Evolutionary conservation across 805 yeast species (phyloP).

Genomic region (Naumovozyma baii): DNA sequence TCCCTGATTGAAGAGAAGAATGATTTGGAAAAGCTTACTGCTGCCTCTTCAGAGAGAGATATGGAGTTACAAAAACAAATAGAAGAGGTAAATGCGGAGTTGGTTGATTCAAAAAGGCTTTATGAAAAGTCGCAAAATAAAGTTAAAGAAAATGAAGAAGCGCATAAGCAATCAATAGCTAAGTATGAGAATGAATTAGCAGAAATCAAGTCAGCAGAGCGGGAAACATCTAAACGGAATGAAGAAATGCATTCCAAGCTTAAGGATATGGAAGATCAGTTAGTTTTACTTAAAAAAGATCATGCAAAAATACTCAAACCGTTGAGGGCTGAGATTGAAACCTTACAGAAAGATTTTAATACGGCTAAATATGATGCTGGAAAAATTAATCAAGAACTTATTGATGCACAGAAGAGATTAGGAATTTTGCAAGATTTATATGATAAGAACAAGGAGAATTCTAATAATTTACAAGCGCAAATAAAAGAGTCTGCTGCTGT

Average conservation of each 20-base stretch:
- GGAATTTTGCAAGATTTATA: neutral
- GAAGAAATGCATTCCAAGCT: neutral
- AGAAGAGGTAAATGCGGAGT: neutral
- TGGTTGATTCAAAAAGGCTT: neutral
- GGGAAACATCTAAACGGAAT: too few species aligned
- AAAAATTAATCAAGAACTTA: neutral
- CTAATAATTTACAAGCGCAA: neutral
- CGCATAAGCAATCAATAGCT: neutral
- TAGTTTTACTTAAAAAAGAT: constrained; percentile 3
- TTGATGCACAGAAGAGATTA: neutral
- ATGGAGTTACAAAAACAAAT: neutral
- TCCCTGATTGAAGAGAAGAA: neutral
- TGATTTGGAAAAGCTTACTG: neutral
- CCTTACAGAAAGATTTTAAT: neutral
- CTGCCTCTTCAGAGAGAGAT: neutral
- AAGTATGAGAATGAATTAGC: neutral
- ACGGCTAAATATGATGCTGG: neutral
- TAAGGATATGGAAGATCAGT: constrained; percentile 4
- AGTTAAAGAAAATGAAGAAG: neutral
- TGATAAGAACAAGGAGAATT: neutral
- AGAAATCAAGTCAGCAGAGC: neutral
- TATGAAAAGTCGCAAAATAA: neutral
- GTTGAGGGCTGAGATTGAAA: constrained; percentile 7
- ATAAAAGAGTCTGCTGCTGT: neutral
- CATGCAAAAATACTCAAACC: too few species aligned